Evolutionary conservation across 257 asterid genomes (phyloP).

Genomic region (Voacanga thouarsii): DNA sequence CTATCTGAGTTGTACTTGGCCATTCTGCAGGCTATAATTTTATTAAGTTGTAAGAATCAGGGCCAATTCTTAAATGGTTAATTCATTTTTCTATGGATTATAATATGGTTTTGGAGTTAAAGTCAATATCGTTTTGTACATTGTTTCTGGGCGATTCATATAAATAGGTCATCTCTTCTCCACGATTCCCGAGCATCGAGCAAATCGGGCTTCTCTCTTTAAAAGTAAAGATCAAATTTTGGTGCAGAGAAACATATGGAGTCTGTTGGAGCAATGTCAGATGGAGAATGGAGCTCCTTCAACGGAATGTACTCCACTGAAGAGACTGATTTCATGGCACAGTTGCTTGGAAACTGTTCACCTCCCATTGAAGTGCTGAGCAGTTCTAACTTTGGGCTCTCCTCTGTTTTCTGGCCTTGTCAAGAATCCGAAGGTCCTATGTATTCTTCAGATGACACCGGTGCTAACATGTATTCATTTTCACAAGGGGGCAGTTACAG

Average conservation of each 20-base stretch:
- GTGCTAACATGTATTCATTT: slow-evolving; percentile 16
- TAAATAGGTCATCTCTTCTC: slow-evolving; percentile 28
- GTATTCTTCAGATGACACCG: slow-evolving; percentile 26
- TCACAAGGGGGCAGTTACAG: slow-evolving; percentile 28
- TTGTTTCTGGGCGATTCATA: slow-evolving; percentile 22
- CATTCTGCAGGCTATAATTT: not conserved
- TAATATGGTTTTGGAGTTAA: not conserved
- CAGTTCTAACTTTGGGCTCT: slow-evolving; percentile 18
- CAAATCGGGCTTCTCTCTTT: slow-evolving; percentile 21
- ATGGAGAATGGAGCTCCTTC: slow-evolving; percentile 47
- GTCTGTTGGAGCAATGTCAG: slow-evolving; percentile 26
- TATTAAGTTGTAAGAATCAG: not conserved
- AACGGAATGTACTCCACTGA: slow-evolving; percentile 38
- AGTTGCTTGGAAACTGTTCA: slow-evolving; percentile 41
- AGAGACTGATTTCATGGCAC: slow-evolving; percentile 57
- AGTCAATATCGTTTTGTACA: slow-evolving; percentile 2
- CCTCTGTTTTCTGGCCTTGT: slow-evolving; percentile 22
- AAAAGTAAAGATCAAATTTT: not conserved
- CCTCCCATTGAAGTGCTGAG: slow-evolving; percentile 33
- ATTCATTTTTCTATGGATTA: not conserved
- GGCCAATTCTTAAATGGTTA: not conserved
- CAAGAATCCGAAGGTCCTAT: slow-evolving; percentile 4
- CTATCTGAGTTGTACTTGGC: slow-evolving; percentile 5
- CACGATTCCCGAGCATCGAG: slow-evolving; percentile 9
- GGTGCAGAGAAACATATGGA: slow-evolving; percentile 32